Base-by-base conservation (phyloP, 2,329 filamentous ascomycete species). In the Colletotrichum graminicola region DNA sequence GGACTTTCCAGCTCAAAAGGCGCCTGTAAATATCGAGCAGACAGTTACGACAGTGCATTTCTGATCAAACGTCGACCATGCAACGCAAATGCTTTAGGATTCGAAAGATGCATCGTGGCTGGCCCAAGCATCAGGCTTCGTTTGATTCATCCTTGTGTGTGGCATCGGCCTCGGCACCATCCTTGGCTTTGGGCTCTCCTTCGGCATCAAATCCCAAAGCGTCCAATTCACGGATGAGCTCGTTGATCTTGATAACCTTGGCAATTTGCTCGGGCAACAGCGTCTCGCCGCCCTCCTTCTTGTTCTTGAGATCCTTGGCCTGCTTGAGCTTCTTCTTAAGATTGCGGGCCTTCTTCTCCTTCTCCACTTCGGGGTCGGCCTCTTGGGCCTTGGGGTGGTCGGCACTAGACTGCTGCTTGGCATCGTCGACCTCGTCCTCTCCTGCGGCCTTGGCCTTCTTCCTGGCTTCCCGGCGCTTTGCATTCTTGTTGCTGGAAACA, bases 231-330 rank as follows among this genome's bases (percentile, higher is more conserved):
- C 94, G 89, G 69, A 98, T 91, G 62, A 99, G 87, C 84, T 99
- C 96, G 74, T 94, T 94, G 80, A 99, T 97, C 82, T 96, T 97
- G 80, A 97, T 97, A 66, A 99, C 94, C 84, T 99, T 99, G 76
- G 95, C 94, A 74, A 98, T 92, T 83, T 99, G 96, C 83, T 99
- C 96, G 0, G 95, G 95, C 34, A 98, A 86, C 72, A 99, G 83
- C 5, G 89, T 87, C 79, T 94, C 92, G 26, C 96, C 96, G 67
- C 90, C 91, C 32, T 97, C 93, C 81, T 97, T 97, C 87, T 97
- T 98, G 77, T 91, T 92, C 79, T 94, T 92, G 65, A 99, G 86
- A 2, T 98, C 96, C 76, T 91, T 92, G 5, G 96, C 95, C 80
- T 99, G 96, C 77, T 95, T 93, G 72, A 99, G 85, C 83, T 98